Percentiles rank a stretch among this genome's conserved stretches.
Evolutionary conservation across 768 basidiomycete species (phyloP).

Genomic region (Boletus rex-veris): DNA sequence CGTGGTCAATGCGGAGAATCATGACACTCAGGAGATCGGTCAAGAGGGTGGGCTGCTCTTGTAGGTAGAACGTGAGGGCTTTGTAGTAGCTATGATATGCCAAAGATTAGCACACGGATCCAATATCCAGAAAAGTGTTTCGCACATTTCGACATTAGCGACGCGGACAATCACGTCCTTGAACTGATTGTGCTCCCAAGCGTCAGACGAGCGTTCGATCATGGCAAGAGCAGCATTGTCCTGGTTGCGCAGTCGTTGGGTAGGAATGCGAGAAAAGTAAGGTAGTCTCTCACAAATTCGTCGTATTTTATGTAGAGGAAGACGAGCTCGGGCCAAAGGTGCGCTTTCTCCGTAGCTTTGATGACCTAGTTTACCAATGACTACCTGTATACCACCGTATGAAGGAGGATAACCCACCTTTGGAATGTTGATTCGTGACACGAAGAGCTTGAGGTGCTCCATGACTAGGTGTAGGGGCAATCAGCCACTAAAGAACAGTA

Average conservation of each 20-base stretch:
- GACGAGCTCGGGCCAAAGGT: conserved; percentile 97
- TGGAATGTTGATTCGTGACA: conserved; percentile 95
- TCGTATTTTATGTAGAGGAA: conserved; percentile 99
- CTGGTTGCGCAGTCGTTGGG: conserved; percentile 34
- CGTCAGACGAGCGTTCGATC: conserved; percentile 98
- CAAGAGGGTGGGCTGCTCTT: conserved; percentile 88
- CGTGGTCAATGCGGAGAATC: conserved; percentile 92
- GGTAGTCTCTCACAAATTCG: conserved; percentile 61
- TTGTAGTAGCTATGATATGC: conserved; percentile 76
- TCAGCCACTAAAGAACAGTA: background rate
- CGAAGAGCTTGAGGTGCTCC: conserved; percentile 98
- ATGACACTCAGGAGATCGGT: conserved; percentile 91
- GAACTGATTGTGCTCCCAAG: conserved; percentile 99
- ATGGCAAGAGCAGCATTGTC: conserved; percentile 98
- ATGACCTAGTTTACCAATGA: conserved; percentile 56
- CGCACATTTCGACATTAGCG: conserved; percentile 95
- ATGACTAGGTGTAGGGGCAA: conserved; percentile 57
- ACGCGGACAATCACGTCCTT: conserved; percentile 96
- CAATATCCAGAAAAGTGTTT: background rate
- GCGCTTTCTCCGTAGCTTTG: conserved; percentile 92
- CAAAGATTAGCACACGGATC: conserved; percentile 2
- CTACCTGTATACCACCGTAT: background rate
- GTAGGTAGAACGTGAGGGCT: conserved; percentile 88
- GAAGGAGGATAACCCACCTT: conserved; percentile 48
- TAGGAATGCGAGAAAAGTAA: background rate